Conservation (phyloP, 305 asterid species). For the Fraxinus xanthoxyloides region DNA sequence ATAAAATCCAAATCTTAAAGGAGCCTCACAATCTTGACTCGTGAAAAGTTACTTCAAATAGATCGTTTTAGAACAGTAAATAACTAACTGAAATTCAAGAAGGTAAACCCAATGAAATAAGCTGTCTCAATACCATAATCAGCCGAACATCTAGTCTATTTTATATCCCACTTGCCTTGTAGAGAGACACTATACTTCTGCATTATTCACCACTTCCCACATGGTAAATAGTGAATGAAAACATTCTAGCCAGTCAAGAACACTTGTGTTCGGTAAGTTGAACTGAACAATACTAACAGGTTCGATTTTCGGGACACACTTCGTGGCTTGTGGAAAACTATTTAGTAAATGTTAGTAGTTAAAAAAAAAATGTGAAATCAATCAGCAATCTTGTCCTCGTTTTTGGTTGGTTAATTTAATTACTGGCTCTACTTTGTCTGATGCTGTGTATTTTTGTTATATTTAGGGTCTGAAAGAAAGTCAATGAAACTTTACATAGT, state of each 20-base stretch:
- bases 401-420: constrained; percentile 28
- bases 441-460: constrained; percentile 25
- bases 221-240: not conserved
- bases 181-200: constrained; percentile 1
- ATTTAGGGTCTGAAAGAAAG: constrained; percentile 28
- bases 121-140: not conserved
- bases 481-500: constrained; percentile 30
- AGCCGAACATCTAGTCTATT: constrained; percentile 10
- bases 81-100: not conserved
- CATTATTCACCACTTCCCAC: not conserved
- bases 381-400: constrained; percentile 37
- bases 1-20: not conserved
- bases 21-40: not conserved
- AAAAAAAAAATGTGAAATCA: constrained; percentile 1
- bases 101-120: not conserved
- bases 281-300: not conserved
- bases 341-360: not conserved
- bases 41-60: not conserved
- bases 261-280: not conserved
- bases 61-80: not conserved
- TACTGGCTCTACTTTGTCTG: constrained; percentile 33
- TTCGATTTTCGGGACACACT: not conserved
- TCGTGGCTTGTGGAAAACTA: not conserved
- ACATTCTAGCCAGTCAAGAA: not conserved
- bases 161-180: constrained; percentile 11